Evolutionary conservation across 352 stramenopile genomes (phyloP), one percentile per base, ranked within the genome.

Genomic region (Globisporangium recalcitrans): DNA sequence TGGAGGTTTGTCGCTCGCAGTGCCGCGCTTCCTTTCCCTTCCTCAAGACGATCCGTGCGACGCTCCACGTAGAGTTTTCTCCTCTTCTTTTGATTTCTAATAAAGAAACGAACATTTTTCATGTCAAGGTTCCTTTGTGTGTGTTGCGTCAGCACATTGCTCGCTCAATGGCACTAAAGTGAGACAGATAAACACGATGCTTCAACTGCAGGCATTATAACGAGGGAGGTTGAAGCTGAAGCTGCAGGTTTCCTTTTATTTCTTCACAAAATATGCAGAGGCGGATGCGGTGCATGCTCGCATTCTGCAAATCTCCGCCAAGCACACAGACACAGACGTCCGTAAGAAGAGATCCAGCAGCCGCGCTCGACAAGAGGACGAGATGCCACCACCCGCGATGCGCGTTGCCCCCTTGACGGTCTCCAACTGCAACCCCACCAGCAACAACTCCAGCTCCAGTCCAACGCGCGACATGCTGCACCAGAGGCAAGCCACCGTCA

Each of bases 201-300:
- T 32, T 64, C 52, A 1, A 44, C 14, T 54, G 55, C 31, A 42
- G 42, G 3, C 38, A 58, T 27, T 59, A 9, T 58, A 38, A 21
- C 24, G 59, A 64, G 51, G 56, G 42, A 64, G 53, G 48, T 59
- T 64, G 59, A 64, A 64, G 59, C 52, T 49, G 47, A 64, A 64
- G 59, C 52, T 49, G 47, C 29, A 44, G 16, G 24, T 62, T 62
- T 21, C 32, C n/a, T 49, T 60, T 62, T 46, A n/a, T n/a, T n/a
- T n/a, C n/a, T 49, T 22, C 11, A 4, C 13, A 34, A 11, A 61
- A 27, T 52, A n/a, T n/a, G n/a, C n/a, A n/a, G n/a, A 6, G 2
- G 55, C 55, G 32, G 52, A 58, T 52, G 24, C 42, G 26, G 34
- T n/a, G 10, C 21, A 16, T 54, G 26, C 48, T 13, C 21, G n/a